These are phyloP conservation scores for Geoglossum cookeanum DNA, from an alignment of 2,329 filamentous ascomycete species.

Conservation along the genomic window DNA sequence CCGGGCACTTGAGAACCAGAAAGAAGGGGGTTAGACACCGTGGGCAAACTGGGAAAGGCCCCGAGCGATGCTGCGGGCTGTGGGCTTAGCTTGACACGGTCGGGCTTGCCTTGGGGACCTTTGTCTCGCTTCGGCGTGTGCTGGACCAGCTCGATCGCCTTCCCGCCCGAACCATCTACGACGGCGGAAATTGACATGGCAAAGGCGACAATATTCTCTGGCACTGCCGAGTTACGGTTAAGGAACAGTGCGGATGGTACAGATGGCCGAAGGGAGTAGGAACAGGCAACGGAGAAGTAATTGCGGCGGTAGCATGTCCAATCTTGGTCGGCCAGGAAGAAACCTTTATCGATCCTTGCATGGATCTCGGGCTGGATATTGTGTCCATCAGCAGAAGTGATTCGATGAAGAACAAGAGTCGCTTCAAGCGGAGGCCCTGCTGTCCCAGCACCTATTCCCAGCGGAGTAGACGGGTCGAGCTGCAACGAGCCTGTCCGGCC, in stretches of 20 bases:
- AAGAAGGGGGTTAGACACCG: background rate
- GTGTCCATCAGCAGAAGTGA: conserved; percentile 38
- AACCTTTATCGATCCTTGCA: conserved; percentile 73
- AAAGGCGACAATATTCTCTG: conserved; percentile 48
- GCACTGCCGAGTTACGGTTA: conserved; percentile 25
- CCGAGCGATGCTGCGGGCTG: conserved; percentile 34
- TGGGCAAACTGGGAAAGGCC: conserved; percentile 4
- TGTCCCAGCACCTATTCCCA: background rate
- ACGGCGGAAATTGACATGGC: conserved; percentile 72
- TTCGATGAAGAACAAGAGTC: conserved; percentile 35
- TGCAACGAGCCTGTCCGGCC: background rate
- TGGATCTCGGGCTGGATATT: conserved; percentile 53
- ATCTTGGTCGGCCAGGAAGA: conserved; percentile 61
- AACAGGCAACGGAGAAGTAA: conserved; percentile 74
- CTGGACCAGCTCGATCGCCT: conserved; percentile 68
- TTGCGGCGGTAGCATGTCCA: conserved; percentile 90
- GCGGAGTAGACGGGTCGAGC: conserved; percentile 1
- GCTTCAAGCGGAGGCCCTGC: conserved; percentile 33
- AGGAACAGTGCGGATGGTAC: conserved; percentile 35
- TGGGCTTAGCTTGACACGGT: conserved; percentile 47
- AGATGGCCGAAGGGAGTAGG: conserved; percentile 51
- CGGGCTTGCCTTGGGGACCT: conserved; percentile 58
- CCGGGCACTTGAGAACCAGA: conserved; percentile 4
- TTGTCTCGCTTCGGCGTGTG: conserved; percentile 87
- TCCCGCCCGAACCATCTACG: conserved; percentile 55